A percentile compares a stretch with the other conserved stretches of the same genome.
phyloP scores from a whole-genome alignment of 2,329 filamentous ascomycete genomes.

The Hymenoscyphus salicellus region DNA sequence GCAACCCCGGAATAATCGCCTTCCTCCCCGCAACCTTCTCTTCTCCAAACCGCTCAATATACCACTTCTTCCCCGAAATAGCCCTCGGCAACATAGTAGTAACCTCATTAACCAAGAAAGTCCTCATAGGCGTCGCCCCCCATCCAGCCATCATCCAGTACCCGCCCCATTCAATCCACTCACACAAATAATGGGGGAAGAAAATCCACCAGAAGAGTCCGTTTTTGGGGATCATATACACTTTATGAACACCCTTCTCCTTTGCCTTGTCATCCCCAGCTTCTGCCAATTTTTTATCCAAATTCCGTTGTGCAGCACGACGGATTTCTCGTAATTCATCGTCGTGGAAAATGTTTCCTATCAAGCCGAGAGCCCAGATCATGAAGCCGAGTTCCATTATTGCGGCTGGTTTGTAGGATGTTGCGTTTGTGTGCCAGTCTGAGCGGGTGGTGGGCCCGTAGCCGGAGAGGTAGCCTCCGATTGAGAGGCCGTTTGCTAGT shows the following conservation, averaged over 20 bases:
- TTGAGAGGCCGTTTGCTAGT: constrained; percentile 70
- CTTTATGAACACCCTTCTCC: constrained; percentile 60
- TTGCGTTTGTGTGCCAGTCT: constrained; percentile 46
- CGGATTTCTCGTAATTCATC: constrained; percentile 86
- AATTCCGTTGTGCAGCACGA: constrained; percentile 60
- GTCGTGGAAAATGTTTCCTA: constrained; percentile 84
- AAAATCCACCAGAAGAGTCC: constrained; percentile 81
- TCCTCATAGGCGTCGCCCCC: constrained; percentile 69
- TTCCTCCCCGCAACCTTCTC: constrained; percentile 73
- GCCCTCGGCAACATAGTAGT: constrained; percentile 87
- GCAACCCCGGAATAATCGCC: constrained; percentile 61
- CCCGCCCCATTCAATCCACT: constrained; percentile 94
- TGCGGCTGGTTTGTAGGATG: constrained; percentile 33
- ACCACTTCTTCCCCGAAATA: constrained; percentile 79
- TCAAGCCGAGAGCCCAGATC: constrained; percentile 73
- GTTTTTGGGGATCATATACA: constrained; percentile 82
- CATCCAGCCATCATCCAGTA: constrained; percentile 75
- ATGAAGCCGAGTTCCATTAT: constrained; percentile 62
- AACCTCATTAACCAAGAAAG: constrained; percentile 83
- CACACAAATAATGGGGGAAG: constrained; percentile 91
- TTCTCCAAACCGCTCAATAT: constrained; percentile 80
- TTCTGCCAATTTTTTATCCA: constrained; percentile 43
- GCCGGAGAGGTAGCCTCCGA: constrained; percentile 79
- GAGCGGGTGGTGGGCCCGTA: constrained; percentile 66
- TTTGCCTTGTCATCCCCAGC: constrained; percentile 43